Evolutionary conservation across 108 stramenopile species (phyloP), one percentile per base, ranked within the genome.

Genomic region (Epithemia pelagica): DNA sequence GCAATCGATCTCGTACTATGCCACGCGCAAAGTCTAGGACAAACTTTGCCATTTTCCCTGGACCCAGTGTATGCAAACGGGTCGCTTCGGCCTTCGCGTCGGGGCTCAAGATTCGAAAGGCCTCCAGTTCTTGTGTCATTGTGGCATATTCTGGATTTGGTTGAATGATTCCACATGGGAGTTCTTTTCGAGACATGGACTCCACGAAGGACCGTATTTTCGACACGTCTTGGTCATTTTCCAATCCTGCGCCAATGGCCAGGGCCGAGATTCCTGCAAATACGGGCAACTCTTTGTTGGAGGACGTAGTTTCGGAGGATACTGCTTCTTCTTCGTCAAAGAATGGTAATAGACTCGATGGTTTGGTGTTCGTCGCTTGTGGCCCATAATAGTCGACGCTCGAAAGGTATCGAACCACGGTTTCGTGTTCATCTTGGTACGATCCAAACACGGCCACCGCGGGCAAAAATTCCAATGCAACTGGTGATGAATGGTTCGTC

Each of bases 41-140:
- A 70, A 85, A 85, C 31, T 73, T 77, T 2, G 81, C 85, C 90
- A 92, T 92, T 73, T 89, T 92, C 7, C 78, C 80, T 23, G 87
- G 86, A 24, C 90, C 90, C 54, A 92, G 75, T 15, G 80, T 76
- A 27, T 74, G 73, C 1, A 70, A 70, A 2, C 24, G 10, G 0
- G 66, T 55, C 18, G 62, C 75, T 73, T 76, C 67, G 27, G 67
- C 66, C 65, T 84, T 88, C 54, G 65, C 82, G 10, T 69, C 76
- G 18, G 75, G 72, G 32, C 32, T 59, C 19, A 87, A 52, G 25
- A 59, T 61, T 53, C 84, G 84, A 76, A 75, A 92, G 0, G 72
- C 75, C 21, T 79, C 75, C 71, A 80, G 82, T 76, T 92, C 90
- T 59, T 86, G 78, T 29, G 74, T 63, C 72, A 92, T 75, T 21